phyloP scores from a whole-genome alignment of 306 rosid species.

The Geum urbanum region DNA sequence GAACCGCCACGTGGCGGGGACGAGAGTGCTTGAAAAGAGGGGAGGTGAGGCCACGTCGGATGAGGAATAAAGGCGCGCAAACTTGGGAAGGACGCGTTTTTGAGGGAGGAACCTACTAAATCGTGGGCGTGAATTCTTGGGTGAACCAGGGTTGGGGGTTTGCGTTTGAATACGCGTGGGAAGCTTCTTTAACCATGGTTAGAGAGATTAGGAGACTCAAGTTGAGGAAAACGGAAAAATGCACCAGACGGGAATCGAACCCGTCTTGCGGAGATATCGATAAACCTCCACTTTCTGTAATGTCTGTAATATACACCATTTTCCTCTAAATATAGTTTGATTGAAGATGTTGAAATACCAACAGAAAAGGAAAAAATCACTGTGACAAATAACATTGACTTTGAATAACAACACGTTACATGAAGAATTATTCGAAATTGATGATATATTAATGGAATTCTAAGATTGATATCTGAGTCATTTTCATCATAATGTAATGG shows the following conservation, averaged over 20 bases:
- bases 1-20: conserved; percentile 29
- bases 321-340: too few species aligned
- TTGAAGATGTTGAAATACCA: too few species aligned
- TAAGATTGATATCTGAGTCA: too few species aligned
- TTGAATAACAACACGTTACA: too few species aligned
- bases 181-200: conserved; percentile 8
- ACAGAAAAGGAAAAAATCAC: too few species aligned
- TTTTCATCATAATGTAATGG: too few species aligned
- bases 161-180: conserved; percentile 24
- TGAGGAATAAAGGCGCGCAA: conserved; percentile 28
- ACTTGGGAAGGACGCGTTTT: conserved; percentile 20
- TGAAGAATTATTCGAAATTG: too few species aligned
- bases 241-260: conserved; percentile 61
- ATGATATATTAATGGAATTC: too few species aligned
- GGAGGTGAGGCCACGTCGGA: conserved; percentile 22
- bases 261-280: too few species aligned
- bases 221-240: background rate
- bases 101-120: background rate
- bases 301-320: too few species aligned
- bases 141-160: background rate
- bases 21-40: conserved; percentile 14
- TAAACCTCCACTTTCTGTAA: conserved; percentile 17
- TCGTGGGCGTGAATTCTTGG: background rate
- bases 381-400: too few species aligned
- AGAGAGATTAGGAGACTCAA: too few species aligned